phyloP scores from a whole-genome alignment of 805 yeast genomes.

The Candida odintsovae region DNA sequence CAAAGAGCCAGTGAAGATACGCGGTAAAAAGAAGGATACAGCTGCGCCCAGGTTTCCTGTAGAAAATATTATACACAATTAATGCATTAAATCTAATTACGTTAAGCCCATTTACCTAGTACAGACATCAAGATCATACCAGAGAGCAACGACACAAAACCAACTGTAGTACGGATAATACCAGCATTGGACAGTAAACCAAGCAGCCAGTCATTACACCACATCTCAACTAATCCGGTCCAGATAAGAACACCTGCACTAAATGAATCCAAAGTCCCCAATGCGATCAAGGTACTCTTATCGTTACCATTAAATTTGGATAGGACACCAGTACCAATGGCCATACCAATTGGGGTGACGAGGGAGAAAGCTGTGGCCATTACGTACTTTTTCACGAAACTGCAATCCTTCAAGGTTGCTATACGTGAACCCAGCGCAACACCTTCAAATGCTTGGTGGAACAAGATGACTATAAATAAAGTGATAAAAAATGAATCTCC shows the following conservation, averaged over 20 bases:
- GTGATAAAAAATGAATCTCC: constrained; percentile 63
- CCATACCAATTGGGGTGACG: constrained; percentile 69
- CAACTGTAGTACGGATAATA: constrained; percentile 39
- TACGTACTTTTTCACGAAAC: constrained; percentile 43
- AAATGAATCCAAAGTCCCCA: constrained; percentile 65
- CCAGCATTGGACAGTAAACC: constrained; percentile 48
- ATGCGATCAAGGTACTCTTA: constrained; percentile 50
- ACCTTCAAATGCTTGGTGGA: constrained; percentile 81
- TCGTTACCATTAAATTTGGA: constrained; percentile 51
- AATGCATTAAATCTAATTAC: neutral
- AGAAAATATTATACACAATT: no score
- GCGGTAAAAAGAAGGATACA: no score
- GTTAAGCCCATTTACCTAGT: constrained; percentile 65
- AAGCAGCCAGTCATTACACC: constrained; percentile 65
- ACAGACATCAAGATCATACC: constrained; percentile 72
- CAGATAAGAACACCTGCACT: constrained; percentile 73
- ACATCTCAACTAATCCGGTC: constrained; percentile 68
- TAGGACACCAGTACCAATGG: constrained; percentile 71
- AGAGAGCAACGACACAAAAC: constrained; percentile 43
- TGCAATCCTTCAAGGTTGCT: constrained; percentile 35
- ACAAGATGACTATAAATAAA: constrained; percentile 56
- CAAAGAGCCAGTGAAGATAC: no score
- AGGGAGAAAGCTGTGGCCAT: constrained; percentile 45
- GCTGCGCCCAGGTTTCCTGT: no score
- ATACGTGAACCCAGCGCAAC: constrained; percentile 77